These are phyloP conservation scores for Pugionium cornutum DNA, from an alignment of 345 rosid genomes.

Conservation along the genomic window DNA sequence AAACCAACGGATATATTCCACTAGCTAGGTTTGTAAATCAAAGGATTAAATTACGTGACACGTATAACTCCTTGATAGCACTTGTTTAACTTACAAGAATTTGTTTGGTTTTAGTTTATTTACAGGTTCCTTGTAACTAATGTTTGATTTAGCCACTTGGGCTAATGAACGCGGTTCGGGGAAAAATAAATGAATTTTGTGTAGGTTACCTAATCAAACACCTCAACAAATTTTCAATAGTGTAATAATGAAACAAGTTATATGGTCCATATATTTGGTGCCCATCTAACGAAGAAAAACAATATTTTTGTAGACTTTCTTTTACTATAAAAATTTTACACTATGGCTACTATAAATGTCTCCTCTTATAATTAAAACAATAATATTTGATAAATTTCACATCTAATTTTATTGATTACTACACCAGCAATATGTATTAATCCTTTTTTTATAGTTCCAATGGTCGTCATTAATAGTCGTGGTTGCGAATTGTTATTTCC, in stretches of 20 bases:
- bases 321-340: conserved; percentile 26
- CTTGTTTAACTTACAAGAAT: too few relatives aligned
- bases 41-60: background rate
- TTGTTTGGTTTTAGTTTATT: background rate
- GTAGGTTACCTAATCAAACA: conserved; percentile 33
- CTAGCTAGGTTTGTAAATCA: background rate
- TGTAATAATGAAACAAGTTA: conserved; percentile 11
- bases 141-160: conserved; percentile 21
- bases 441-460: too few relatives aligned
- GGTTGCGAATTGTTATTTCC: too few relatives aligned
- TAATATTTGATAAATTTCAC: background rate
- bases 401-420: background rate
- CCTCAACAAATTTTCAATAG: background rate
- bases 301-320: conserved; percentile 8
- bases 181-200: background rate
- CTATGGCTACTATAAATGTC: background rate
- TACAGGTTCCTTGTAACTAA: conserved; percentile 15
- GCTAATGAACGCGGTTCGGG: conserved; percentile 23
- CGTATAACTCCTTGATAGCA: background rate
- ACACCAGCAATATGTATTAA: too few relatives aligned
- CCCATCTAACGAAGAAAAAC: conserved; percentile 10
- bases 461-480: too few relatives aligned
- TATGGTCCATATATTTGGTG: conserved; percentile 29
- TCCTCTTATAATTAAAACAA: background rate
- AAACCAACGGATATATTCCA: background rate